A percentile compares a stretch with the other conserved stretches of the same genome.
Conservation (phyloP, 805 yeast species). For the Lipomyces mesembrius region DNA sequence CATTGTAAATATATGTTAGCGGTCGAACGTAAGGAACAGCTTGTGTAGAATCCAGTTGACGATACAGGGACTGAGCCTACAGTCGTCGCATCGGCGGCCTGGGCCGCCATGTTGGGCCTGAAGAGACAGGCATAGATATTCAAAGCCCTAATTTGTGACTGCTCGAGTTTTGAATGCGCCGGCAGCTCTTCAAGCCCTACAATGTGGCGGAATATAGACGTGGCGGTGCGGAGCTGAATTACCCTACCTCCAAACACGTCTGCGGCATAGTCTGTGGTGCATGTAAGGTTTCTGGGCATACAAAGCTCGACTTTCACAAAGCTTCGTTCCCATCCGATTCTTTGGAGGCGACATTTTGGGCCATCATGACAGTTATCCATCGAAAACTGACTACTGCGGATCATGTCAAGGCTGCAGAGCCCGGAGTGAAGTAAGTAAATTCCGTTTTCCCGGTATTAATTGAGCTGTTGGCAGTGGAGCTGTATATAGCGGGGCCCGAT, state of each 20-base stretch:
- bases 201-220: background rate
- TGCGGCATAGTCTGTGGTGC: no score
- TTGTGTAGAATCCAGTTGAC: background rate
- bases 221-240: background rate
- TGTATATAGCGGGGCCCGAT: background rate
- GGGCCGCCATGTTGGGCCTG: no score
- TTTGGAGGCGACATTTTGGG: background rate
- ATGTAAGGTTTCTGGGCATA: no score
- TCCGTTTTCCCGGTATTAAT: background rate
- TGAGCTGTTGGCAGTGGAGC: background rate
- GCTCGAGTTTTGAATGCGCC: background rate
- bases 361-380: slow-evolving; percentile 47
- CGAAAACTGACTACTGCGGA: slow-evolving; percentile 45
- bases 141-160: background rate
- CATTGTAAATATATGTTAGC: slow-evolving; percentile 17
- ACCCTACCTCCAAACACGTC: no score
- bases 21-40: background rate
- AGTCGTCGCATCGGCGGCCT: background rate
- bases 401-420: slow-evolving; percentile 45
- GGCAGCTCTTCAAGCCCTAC: background rate
- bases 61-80: background rate
- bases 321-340: background rate
- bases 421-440: slow-evolving; percentile 48
- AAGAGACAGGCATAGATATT: background rate
- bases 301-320: background rate